Evolutionary conservation across 768 basidiomycete genomes (phyloP), one percentile per base, ranked within the genome.

Genomic region (Thelephora ganbajun): DNA sequence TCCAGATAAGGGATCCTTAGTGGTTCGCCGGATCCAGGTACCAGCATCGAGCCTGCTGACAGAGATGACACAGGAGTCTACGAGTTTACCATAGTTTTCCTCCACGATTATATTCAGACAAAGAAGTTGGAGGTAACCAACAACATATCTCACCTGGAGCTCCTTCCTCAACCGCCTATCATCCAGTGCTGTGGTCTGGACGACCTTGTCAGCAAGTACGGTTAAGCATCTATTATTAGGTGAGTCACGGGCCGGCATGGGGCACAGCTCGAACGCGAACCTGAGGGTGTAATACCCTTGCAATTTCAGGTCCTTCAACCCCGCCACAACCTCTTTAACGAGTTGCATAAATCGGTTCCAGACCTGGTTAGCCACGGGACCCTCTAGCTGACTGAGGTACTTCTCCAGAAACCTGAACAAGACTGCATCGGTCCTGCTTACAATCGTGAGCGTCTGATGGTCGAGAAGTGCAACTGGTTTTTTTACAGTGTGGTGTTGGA

Each of bases 311-410:
- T 83, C 80, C 23, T 79, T 73, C 18, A 77, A 67, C 44, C 68
- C 74, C 35, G 68, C 71, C n/a, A 76, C 63, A 18, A 94, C 61
- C 19, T 97, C 93, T 57, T 83, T 88, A 6, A 80, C 76, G 37
- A 97, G 67, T 44, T 80, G 76, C 52, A 88, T 67, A 56, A 81
- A 82, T 16, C 87, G 75, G 37, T 67, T 63, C 94, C 94, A 98
- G 16, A 97, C 85, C 65, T 98, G 96, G 11, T 92, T 71, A 2
- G 89, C 93, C 33, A 96, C 67, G 0, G 96, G 89, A 0, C 90
- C 89, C 61, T 98, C 96, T 36, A 98, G 63, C 9, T 81, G 76
- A 14, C 66, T 66, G 23, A 97, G 61, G 58, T 98, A 98, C 47
- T 79, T 78, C 58, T 97, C 91, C 42, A 98, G 67, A 60, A 97